Conservation (phyloP, 331 rosid species). For the Pyrus hybrid region DNA sequence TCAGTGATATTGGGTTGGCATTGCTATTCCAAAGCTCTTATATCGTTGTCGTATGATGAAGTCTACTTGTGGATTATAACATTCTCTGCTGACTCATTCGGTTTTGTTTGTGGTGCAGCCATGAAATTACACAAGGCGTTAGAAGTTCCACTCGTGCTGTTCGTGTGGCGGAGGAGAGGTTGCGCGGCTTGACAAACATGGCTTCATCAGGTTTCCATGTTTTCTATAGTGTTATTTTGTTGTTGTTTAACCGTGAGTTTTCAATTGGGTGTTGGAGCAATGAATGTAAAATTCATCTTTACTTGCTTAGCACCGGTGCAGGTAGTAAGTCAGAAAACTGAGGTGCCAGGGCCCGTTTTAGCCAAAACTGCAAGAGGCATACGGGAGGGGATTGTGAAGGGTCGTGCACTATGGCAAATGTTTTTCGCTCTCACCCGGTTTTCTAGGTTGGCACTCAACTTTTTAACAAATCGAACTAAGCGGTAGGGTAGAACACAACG, state of each 20-base stretch:
- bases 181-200: conserved; percentile 53
- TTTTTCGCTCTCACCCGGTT: conserved; percentile 48
- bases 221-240: not conserved
- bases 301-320: conserved; percentile 67
- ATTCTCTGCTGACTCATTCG: not conserved
- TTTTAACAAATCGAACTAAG: conserved; percentile 34
- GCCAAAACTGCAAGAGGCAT: conserved; percentile 56
- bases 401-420: conserved; percentile 60
- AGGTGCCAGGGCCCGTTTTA: conserved; percentile 40
- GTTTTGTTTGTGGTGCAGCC: conserved; percentile 36
- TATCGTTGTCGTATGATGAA: not conserved
- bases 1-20: conserved; percentile 70
- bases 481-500: conserved; percentile 9
- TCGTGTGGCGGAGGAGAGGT: conserved; percentile 59
- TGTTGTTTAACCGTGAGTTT: not conserved
- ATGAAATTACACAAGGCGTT: conserved; percentile 73
- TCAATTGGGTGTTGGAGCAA: conserved; percentile 14
- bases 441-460: conserved; percentile 52
- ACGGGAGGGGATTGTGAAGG: conserved; percentile 61
- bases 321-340: conserved; percentile 30
- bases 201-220: conserved; percentile 55
- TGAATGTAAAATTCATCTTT: conserved; percentile 43
- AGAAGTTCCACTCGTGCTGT: conserved; percentile 71
- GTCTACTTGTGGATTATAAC: not conserved
- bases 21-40: not conserved